Conservation (phyloP, 805 yeast genomes). For the Kazachstania taianensis region DNA sequence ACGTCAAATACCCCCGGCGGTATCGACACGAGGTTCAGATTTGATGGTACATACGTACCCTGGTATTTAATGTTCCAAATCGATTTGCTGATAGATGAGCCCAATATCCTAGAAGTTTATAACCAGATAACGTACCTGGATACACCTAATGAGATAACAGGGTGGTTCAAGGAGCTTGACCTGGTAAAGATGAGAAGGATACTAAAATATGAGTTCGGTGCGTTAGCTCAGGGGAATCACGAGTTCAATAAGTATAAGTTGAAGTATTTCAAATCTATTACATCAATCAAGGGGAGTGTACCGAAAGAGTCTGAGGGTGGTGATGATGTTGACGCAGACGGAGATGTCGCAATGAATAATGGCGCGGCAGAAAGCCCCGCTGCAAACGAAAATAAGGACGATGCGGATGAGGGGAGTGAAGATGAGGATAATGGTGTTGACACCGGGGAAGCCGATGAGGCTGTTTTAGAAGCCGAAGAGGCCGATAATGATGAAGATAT, state of each 20-base stretch:
- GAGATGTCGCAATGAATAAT: conserved; percentile 19
- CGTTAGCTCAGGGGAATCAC: conserved; percentile 42
- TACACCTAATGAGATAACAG: conserved; percentile 33
- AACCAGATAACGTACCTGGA: conserved; percentile 45
- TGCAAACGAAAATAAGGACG: conserved; percentile 7
- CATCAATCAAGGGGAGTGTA: conserved; percentile 32
- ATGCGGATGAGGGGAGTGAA: conserved; percentile 15
- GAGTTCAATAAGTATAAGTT: conserved; percentile 34
- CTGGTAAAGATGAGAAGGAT: conserved; percentile 58
- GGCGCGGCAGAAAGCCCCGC: conserved; percentile 1
- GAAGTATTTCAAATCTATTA: conserved; percentile 33
- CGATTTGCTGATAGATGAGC: conserved; percentile 61
- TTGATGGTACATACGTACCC: conserved; percentile 66
- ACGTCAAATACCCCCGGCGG: conserved; percentile 26
- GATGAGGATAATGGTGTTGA: conserved; percentile 26
- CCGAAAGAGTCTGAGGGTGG: conserved; percentile 20
- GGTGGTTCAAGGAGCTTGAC: conserved; percentile 66
- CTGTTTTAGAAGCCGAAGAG: conserved; percentile 25
- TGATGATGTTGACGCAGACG: conserved; percentile 22
- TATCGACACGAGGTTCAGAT: conserved; percentile 43
- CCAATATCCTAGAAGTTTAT: conserved; percentile 41
- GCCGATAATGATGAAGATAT: conserved; percentile 25
- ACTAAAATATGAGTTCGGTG: conserved; percentile 59
- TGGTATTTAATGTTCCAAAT: conserved; percentile 64
- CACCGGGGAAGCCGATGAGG: conserved; percentile 27